These are phyloP conservation scores for Calendula officinalis DNA, from an alignment of 129 eudicot genomes.

Conservation along the genomic window DNA sequence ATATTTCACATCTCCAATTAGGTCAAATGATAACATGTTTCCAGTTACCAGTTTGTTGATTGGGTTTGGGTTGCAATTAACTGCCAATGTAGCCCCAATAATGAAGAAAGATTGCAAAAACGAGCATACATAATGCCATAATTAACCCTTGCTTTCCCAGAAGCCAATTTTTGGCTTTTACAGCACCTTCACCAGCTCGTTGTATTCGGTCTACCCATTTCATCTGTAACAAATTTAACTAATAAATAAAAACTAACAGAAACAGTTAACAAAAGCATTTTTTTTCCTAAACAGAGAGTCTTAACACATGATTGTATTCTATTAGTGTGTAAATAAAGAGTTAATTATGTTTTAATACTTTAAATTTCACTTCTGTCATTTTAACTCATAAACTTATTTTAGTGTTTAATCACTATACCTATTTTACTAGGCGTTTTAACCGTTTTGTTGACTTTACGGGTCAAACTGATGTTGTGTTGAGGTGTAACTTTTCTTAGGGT, in stretches of 20 bases:
- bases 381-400: too few relatives aligned
- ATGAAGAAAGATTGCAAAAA: constrained; percentile 76
- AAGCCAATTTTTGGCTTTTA: constrained; percentile 83
- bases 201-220: constrained; percentile 87
- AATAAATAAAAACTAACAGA: neutral
- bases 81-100: constrained; percentile 78
- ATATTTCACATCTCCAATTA: constrained; percentile 13
- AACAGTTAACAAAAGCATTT: neutral
- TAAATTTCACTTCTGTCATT: too few relatives aligned
- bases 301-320: too few relatives aligned
- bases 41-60: neutral
- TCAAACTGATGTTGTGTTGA: too few relatives aligned
- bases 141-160: constrained; percentile 86
- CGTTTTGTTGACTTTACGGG: too few relatives aligned
- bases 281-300: too few relatives aligned
- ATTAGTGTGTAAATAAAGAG: too few relatives aligned
- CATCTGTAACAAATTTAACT: constrained; percentile 50
- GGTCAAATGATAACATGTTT: constrained; percentile 10
- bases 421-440: too few relatives aligned
- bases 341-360: too few relatives aligned
- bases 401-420: too few relatives aligned
- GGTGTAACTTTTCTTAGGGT: too few relatives aligned
- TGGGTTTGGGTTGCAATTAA: constrained; percentile 20
- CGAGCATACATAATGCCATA: constrained; percentile 78
- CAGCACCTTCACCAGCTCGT: constrained; percentile 70